Percentiles rank a stretch among this genome's conserved stretches.
Evolutionary conservation across 306 rosid species (phyloP).

Genomic region (Cucumis hystrix): DNA sequence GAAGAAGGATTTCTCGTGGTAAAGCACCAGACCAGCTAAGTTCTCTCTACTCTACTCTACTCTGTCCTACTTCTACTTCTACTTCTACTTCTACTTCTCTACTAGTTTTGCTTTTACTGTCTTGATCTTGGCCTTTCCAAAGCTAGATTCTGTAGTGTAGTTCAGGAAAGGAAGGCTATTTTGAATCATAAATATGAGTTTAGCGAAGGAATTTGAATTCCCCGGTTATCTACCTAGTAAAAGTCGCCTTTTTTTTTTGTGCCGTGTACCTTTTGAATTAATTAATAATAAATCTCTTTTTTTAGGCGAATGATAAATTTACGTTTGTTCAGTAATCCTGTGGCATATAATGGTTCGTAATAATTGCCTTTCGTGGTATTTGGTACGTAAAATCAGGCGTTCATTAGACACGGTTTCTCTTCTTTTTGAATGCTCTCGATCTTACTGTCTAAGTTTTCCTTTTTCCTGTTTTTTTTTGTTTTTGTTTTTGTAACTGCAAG

Average conservation of each 20-base stretch:
- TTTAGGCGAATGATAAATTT: no score
- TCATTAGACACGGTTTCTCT: not conserved
- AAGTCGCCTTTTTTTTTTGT: not conserved
- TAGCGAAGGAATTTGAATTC: not conserved
- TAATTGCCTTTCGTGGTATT: not conserved
- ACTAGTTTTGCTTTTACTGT: not conserved
- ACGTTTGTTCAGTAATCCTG: not conserved
- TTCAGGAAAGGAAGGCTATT: not conserved
- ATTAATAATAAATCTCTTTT: not conserved
- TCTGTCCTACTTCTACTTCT: not conserved
- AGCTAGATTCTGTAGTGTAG: not conserved
- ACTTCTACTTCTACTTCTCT: not conserved
- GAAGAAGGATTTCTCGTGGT: constrained; percentile 73
- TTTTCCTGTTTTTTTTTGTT: no score
- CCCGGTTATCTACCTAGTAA: not conserved
- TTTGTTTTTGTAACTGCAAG: no score
- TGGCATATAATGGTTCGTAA: not conserved
- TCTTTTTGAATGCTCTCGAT: not conserved
- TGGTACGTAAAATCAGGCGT: not conserved
- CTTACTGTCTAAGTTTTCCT: not conserved
- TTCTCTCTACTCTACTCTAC: not conserved
- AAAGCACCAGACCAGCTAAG: not conserved
- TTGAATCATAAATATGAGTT: not conserved
- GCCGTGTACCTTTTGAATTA: not conserved
- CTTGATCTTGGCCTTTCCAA: not conserved